phyloP scores from a whole-genome alignment of 1,284 basidiomycete species.

The Cerrena zonata region DNA sequence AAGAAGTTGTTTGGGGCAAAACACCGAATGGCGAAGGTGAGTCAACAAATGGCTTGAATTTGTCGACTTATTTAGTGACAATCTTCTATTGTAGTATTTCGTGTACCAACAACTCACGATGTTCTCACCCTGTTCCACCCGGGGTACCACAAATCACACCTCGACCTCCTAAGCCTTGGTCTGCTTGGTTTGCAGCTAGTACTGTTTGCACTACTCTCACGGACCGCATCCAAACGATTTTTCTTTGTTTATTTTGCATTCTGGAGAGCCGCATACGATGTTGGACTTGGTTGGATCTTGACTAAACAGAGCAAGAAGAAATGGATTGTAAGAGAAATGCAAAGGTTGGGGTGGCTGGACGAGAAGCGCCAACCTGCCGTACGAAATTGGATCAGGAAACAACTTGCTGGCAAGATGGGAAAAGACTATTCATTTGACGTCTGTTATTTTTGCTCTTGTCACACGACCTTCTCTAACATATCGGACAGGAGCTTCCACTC shows the following conservation, averaged over 20 bases:
- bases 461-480: constrained; percentile 14
- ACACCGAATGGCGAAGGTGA: constrained; percentile 76
- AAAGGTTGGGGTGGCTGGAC: constrained; percentile 84
- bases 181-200: constrained; percentile 75
- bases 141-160: constrained; percentile 81
- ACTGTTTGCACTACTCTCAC: constrained; percentile 67
- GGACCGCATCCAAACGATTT: constrained; percentile 51
- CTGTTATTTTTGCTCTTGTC: constrained; percentile 25
- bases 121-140: constrained; percentile 91
- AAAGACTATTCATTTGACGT: constrained; percentile 89
- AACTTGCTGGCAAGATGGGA: constrained; percentile 91
- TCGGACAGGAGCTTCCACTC: constrained; percentile 60
- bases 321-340: constrained; percentile 85
- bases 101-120: constrained; percentile 92
- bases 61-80: constrained; percentile 5
- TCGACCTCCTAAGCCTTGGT: constrained; percentile 82
- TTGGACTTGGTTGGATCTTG: constrained; percentile 88
- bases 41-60: neutral
- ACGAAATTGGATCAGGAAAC: constrained; percentile 78
- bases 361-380: constrained; percentile 55
- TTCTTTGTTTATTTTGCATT: constrained; percentile 87
- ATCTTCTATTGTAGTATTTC: constrained; percentile 79
- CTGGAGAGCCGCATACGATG: constrained; percentile 90
- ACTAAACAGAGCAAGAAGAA: constrained; percentile 90
- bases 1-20: constrained; percentile 82